phyloP scores from a whole-genome alignment of 2,329 filamentous ascomycete genomes.

The Curvularia sp. region DNA sequence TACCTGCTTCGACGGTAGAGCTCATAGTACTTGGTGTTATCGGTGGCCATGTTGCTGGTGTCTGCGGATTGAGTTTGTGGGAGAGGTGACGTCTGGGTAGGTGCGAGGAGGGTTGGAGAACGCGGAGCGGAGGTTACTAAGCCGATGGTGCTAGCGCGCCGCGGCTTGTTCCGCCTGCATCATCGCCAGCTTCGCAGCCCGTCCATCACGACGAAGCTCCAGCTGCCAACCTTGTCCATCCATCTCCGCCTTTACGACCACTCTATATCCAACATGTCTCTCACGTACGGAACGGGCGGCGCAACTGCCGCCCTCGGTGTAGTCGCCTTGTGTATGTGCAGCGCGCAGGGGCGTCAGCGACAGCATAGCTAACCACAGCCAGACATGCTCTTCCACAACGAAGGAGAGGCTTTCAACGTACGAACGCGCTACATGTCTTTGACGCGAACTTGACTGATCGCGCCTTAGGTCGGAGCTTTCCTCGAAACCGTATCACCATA shows the following conservation, averaged over 20 bases:
- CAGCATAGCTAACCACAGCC: constrained; percentile 39
- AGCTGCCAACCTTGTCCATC: constrained; percentile 34
- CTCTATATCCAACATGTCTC: constrained; percentile 66
- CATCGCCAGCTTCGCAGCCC: constrained; percentile 36
- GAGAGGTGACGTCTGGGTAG: constrained; percentile 9
- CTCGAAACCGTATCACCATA: constrained; percentile 94
- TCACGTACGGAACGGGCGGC: constrained; percentile 73
- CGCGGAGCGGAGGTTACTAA: constrained; percentile 16
- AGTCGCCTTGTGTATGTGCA: constrained; percentile 77
- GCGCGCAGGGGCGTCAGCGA: constrained; percentile 28
- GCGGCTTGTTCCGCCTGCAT: constrained; percentile 40
- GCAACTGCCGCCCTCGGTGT: constrained; percentile 72
- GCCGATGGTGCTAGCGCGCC: constrained; percentile 19
- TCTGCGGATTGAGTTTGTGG: constrained; percentile 22
- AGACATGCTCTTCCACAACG: constrained; percentile 99
- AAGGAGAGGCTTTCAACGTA: constrained; percentile 95
- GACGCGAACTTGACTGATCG: constrained; percentile 16
- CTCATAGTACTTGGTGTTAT: constrained; percentile 76
- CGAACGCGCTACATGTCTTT: constrained; percentile 51
- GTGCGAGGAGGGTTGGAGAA: constrained; percentile 7
- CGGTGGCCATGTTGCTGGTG: constrained; percentile 44
- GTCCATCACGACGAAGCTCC: constrained; percentile 38
- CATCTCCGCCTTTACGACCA: constrained; percentile 27
- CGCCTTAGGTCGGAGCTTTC: constrained; percentile 80
- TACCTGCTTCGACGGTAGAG: constrained; percentile 99